Base-by-base conservation (phyloP, 1,284 basidiomycete species). In the Tylopilus orsonianus region DNA sequence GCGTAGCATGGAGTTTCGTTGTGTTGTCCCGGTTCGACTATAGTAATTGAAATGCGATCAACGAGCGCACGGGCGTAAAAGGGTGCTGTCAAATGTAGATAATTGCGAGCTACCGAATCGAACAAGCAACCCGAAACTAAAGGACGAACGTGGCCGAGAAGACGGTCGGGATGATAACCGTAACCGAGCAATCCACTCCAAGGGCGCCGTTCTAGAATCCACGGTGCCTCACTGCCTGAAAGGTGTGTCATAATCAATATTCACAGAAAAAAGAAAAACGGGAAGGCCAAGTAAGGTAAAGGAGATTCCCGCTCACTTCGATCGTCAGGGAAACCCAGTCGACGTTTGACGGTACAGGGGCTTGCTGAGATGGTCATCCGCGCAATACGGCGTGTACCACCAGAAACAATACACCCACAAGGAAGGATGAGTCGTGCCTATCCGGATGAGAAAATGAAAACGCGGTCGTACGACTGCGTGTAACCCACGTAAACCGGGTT, bases 41-140 rank as follows among this genome's bases (percentile, higher is more conserved):
- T 43, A 26, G 46, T 9, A 46, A 46, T 43, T 41, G 43, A 48
- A 44, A 36, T 58, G 22, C 27, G 39, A 50, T 45, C 35, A 32
- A 41, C 18, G n/a, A 19, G 22, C 7, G 14, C 22, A 22, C 29
- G 24, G 26, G 23, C 19, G 24, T 34, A 26, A 16, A 41, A 14
- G 26, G 16, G 33, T n/a, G 18, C 18, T 24, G 35, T 10, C 20
- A 39, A 27, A 40, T 20, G 23, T 37, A 19, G 24, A 40, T 40
- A 18, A 5, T 39, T 43, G 38, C 23, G n/a, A 19, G 41, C 26
- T 18, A 12, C 18, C 34, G 41, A 45, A 47, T 35, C 54, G 47
- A 40, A 7, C 23, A 41, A 40, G 36, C 19, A 27, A 27, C n/a
- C 30, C 14, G 43, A 14, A 5, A 24, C 23, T 22, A 9, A 34